phyloP scores from a whole-genome alignment of 192 early-diverging fungal genomes.

The Thamnidium elegans region DNA sequence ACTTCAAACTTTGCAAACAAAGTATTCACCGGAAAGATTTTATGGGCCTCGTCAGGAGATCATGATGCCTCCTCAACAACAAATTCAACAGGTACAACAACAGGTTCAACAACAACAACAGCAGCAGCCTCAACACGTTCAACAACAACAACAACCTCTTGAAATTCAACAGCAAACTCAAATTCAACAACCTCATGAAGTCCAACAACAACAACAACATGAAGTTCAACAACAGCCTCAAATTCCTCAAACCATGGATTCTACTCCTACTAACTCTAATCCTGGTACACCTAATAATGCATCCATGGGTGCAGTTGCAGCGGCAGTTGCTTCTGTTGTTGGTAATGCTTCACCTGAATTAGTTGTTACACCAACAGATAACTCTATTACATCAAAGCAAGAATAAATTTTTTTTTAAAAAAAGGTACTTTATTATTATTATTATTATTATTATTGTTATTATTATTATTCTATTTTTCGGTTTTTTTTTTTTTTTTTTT shows the following conservation, averaged over 20 bases:
- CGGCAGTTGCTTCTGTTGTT: neutral
- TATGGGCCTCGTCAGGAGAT: constrained; percentile 12
- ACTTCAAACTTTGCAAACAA: constrained; percentile 23
- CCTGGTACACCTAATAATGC: neutral
- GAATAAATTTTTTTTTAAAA: neutral
- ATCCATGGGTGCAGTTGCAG: neutral
- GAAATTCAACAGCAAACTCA: neutral
- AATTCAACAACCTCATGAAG: neutral
- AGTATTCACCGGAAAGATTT: constrained; percentile 25
- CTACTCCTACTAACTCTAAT: neutral
- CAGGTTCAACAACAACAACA: neutral
- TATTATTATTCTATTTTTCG: neutral
- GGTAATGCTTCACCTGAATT: neutral
- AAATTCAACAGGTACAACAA: neutral
- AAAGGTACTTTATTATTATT: neutral
- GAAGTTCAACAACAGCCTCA: neutral
- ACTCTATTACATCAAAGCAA: neutral
- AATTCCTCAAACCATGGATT: no score
- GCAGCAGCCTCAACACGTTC: neutral
- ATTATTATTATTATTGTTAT: neutral
- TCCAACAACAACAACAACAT: neutral
- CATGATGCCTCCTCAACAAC: neutral
- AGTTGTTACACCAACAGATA: neutral
- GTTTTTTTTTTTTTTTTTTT: no score
- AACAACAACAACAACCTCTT: neutral